Percentiles rank a stretch among this genome's conserved stretches.
Conservation (phyloP, 108 stramenopile species). For the Skeletonema menzelii region DNA sequence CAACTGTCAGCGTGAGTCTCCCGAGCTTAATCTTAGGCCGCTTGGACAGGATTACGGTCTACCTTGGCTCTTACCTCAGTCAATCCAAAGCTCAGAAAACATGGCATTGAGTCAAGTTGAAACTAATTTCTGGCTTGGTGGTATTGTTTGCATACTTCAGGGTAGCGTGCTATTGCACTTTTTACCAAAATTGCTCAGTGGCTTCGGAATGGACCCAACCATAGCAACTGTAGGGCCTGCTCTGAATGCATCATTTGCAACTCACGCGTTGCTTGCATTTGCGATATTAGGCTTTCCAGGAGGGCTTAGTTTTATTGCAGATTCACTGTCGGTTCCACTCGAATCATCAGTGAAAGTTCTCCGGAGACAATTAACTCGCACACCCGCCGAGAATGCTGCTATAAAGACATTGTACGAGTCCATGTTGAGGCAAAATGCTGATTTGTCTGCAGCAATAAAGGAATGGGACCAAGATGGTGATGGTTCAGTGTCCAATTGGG, state of each 20-base stretch:
- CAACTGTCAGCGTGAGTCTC: conserved; percentile 43
- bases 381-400: conserved; percentile 28
- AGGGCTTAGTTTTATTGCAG: conserved; percentile 22
- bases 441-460: conserved; percentile 6
- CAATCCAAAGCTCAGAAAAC: conserved; percentile 15
- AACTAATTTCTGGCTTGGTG: conserved; percentile 49
- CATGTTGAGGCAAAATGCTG: conserved; percentile 18
- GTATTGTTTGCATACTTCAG: conserved; percentile 30
- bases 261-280: conserved; percentile 20
- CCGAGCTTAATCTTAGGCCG: conserved; percentile 37
- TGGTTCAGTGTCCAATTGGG: conserved; percentile 28
- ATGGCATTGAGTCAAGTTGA: conserved; percentile 39
- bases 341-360: conserved; percentile 24
- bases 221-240: conserved; percentile 40
- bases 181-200: conserved; percentile 35
- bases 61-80: conserved; percentile 37
- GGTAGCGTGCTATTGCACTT: conserved; percentile 34
- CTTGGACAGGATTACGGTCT: conserved; percentile 42
- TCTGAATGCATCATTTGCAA: conserved; percentile 30
- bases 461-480: conserved; percentile 39
- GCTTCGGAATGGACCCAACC: conserved; percentile 25
- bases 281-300: conserved; percentile 30
- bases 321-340: conserved; percentile 20
- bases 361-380: conserved; percentile 14
- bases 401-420: conserved; percentile 32